These are phyloP conservation scores for Ampelocalamus luodianensis DNA, from an alignment of 176 grass and related monocot genomes.

Conservation along the genomic window DNA sequence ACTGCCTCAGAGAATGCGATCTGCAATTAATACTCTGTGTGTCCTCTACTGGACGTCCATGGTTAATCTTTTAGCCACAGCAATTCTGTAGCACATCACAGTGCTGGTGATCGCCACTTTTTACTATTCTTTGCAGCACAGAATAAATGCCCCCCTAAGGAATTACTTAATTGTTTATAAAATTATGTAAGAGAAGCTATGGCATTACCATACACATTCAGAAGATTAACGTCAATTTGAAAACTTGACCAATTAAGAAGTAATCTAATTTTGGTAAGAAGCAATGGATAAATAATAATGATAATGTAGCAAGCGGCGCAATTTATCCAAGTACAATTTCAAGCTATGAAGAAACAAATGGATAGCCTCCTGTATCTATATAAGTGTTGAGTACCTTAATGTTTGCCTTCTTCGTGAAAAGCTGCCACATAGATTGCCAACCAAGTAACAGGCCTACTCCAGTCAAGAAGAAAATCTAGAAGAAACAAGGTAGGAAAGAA, in stretches of 20 bases:
- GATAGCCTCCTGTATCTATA: conserved; percentile 13
- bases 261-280: not conserved
- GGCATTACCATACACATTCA: conserved; percentile 14
- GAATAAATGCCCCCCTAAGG: not conserved
- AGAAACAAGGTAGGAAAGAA: conserved; percentile 35
- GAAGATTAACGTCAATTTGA: conserved; percentile 27
- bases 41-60: not conserved
- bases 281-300: not conserved
- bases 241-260: not conserved
- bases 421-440: conserved; percentile 77
- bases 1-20: conserved; percentile 11
- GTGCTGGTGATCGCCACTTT: not conserved
- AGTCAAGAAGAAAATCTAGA: conserved; percentile 65
- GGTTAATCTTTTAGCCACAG: not conserved
- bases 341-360: conserved; percentile 2
- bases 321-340: conserved; percentile 17
- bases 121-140: not conserved
- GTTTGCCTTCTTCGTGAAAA: conserved; percentile 83
- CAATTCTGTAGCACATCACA: conserved; percentile 11
- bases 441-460: conserved; percentile 67
- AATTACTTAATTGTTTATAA: not conserved
- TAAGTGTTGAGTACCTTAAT: conserved; percentile 66
- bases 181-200: conserved; percentile 35
- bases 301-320: conserved; percentile 34
- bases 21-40: not conserved